Percentiles rank a stretch among this genome's conserved stretches.
Evolutionary conservation across 306 rosid species (phyloP).

Genomic region (Malus fusca): DNA sequence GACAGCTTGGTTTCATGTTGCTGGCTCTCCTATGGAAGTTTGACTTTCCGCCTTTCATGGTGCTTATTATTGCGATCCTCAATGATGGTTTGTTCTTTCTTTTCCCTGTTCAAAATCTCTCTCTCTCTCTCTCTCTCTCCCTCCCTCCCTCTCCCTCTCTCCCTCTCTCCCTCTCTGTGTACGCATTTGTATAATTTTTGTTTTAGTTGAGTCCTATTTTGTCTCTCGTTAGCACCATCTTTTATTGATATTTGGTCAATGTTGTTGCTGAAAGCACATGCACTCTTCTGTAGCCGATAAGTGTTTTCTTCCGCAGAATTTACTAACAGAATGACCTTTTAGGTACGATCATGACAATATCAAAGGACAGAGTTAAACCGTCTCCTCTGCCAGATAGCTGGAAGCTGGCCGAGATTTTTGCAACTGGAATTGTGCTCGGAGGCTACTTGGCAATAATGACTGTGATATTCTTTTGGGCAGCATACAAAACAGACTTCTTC

Average conservation of each 20-base stretch:
- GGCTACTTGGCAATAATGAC: conserved; percentile 98
- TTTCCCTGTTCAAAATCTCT: conserved; percentile 9
- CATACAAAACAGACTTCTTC: conserved; percentile 87
- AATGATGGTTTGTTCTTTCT: conserved; percentile 74
- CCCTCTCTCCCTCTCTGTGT: not conserved
- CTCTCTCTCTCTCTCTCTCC: not conserved
- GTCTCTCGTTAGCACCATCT: not conserved
- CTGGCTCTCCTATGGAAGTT: conserved; percentile 92
- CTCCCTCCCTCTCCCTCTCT: not conserved
- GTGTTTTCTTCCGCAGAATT: not conserved
- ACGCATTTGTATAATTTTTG: not conserved
- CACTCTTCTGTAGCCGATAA: not conserved
- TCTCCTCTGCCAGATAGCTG: conserved; percentile 99
- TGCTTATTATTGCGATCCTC: conserved; percentile 91
- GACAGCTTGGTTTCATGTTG: conserved; percentile 98
- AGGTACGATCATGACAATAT: conserved; percentile 98
- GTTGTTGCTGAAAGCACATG: not conserved
- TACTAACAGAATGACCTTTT: conserved; percentile 12
- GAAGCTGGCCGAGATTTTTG: conserved; percentile 89
- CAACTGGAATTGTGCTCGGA: conserved; percentile 88
- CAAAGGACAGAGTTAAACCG: conserved; percentile 94
- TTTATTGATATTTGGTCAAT: conserved; percentile 1
- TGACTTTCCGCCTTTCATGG: conserved; percentile 98
- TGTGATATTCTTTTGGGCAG: conserved; percentile 96
- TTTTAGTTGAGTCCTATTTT: not conserved